Evolutionary conservation across 2,329 filamentous ascomycete genomes (phyloP).

Genomic region (Cladosporium halotolerans): DNA sequence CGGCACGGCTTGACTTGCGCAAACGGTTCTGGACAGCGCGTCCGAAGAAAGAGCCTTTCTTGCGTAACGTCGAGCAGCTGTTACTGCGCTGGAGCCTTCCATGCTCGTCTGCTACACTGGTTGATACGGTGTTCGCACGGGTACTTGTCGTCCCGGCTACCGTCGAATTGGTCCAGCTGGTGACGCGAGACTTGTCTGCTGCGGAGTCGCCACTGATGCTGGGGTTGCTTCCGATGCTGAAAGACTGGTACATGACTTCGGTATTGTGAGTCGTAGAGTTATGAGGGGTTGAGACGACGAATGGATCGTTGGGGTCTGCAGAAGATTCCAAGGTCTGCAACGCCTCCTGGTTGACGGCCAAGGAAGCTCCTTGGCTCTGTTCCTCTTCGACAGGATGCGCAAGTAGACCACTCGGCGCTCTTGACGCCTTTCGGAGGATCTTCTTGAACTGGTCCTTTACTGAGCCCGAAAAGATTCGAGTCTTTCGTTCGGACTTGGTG

Average conservation of each 20-base stretch:
- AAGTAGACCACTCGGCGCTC: slow-evolving; percentile 36
- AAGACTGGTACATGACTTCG: slow-evolving; percentile 18
- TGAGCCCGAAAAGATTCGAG: slow-evolving; percentile 48
- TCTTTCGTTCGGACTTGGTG: slow-evolving; percentile 47
- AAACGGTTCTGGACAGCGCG: slow-evolving; percentile 23
- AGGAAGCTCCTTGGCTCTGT: slow-evolving; percentile 27
- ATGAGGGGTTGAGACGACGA: background rate
- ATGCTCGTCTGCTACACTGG: slow-evolving; percentile 11
- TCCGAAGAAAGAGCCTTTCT: slow-evolving; percentile 27
- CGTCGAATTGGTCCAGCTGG: slow-evolving; percentile 65
- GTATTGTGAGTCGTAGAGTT: background rate
- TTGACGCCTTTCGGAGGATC: slow-evolving; percentile 44
- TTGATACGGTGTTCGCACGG: slow-evolving; percentile 29
- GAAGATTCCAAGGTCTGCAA: background rate
- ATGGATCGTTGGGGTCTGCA: slow-evolving; percentile 1
- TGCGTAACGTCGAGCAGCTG: slow-evolving; percentile 20
- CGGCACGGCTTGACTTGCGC: slow-evolving; percentile 23
- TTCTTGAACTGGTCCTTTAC: slow-evolving; percentile 57
- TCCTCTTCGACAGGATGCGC: slow-evolving; percentile 43
- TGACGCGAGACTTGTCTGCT: slow-evolving; percentile 56
- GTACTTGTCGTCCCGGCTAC: slow-evolving; percentile 49
- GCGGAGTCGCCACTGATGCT: slow-evolving; percentile 40
- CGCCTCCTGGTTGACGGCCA: slow-evolving; percentile 3
- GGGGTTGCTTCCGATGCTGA: slow-evolving; percentile 41
- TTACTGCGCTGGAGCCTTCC: slow-evolving; percentile 13